These are phyloP conservation scores for Leishmania aethiopica DNA, from an alignment of 208 protist genomes.

Conservation along the genomic window DNA sequence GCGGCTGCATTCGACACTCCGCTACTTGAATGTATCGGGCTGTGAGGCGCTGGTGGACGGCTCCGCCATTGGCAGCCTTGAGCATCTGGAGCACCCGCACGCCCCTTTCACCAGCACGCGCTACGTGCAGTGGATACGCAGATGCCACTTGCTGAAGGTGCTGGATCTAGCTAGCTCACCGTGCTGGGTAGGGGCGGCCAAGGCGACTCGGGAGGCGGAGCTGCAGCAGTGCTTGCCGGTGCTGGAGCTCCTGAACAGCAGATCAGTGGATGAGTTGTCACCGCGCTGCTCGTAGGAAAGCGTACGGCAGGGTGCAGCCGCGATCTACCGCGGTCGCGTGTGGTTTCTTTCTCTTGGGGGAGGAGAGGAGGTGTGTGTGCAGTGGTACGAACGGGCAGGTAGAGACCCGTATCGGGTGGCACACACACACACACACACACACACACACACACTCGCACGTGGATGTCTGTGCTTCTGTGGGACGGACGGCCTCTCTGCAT, in stretches of 20 bases:
- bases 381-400: background rate
- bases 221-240: constrained; percentile 13
- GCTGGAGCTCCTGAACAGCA: constrained; percentile 19
- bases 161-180: constrained; percentile 16
- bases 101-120: constrained; percentile 67
- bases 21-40: too few species aligned
- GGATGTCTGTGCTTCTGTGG: background rate
- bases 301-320: background rate
- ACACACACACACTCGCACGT: too few species aligned
- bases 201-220: background rate
- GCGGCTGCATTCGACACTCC: too few species aligned
- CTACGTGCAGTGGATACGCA: constrained; percentile 9
- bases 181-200: constrained; percentile 4
- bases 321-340: too few species aligned
- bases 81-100: constrained; percentile 40
- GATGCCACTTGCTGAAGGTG: constrained; percentile 18
- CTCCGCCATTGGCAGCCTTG: too few species aligned
- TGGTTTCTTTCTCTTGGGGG: background rate
- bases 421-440: background rate
- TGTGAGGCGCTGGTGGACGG: too few species aligned
- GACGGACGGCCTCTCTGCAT: background rate
- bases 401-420: background rate
- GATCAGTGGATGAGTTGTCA: background rate
- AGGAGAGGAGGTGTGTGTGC: background rate
- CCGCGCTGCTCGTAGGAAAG: background rate